Evolutionary conservation across 1,284 basidiomycete genomes (phyloP), one percentile per base, ranked within the genome.

Genomic region (Cutaneotrichosporon daszewskae): DNA sequence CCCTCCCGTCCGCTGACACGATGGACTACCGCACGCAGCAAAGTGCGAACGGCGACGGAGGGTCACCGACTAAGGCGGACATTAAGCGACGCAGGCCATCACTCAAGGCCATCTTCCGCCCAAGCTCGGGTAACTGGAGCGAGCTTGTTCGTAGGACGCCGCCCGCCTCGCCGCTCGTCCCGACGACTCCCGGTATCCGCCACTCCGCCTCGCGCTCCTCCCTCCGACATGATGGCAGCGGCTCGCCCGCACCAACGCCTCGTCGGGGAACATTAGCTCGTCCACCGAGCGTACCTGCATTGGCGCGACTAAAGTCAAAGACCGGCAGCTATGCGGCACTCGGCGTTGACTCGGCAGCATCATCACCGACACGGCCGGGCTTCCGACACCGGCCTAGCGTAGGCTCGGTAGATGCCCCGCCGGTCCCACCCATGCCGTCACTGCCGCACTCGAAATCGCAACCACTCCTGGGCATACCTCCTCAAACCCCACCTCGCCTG

Each of bases 41-140:
- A 25, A 37, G 38, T 31, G 37, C 16, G 17, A 11, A 13, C 18
- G 14, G 18, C 29, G 16, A 9, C n/a, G n/a, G 24, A 18, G 28
- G 29, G 18, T 19, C 37, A 17, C 38, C 28, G 5, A 26, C 36
- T 29, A 47, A 43, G 40, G 18, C 8, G 23, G 36, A 41, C 24
- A 37, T 29, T 27, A 43, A 46, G 32, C 45, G 35, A 18, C 49
- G 58, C 33, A 47, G 64, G 18, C 62, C 64, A 1, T 59, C 49
- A 22, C 42, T 68, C 17, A 47, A 55, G 18, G 60, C 57, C 35
- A 62, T 68, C 19, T 68, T 68, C 50, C 55, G 64, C 3, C 54
- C 57, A 1, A 49, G 52, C 20, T 66, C 64, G 0, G 66, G 66
- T 8, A 64, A 59, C 43, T 68, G 66, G 66, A 51, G 53, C 16